Base-by-base conservation (phyloP, 148 eudicot genomes). In the Drosera capensis region DNA sequence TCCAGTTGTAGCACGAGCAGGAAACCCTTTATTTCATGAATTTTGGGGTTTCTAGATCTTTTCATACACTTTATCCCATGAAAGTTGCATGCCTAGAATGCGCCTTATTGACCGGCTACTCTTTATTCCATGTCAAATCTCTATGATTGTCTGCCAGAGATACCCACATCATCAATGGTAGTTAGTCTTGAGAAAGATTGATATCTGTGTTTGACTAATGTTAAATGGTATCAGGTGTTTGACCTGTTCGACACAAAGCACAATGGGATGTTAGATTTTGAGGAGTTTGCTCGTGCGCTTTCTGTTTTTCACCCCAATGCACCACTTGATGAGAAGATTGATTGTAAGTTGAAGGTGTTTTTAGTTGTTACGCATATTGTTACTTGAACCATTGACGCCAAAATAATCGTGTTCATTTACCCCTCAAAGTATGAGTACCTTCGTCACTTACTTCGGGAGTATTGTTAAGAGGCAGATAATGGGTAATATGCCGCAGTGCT, bases 301-400 rank as follows among this genome's bases (percentile, higher is more conserved):
- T 54, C 66, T 37, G 57, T 79, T 17, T 79, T 74, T 50, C 86
- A 79, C 45, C 86, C 86, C 2, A 48, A 49, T 66, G 71, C 81
- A 8, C 70, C 70, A 6, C 24, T 46, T 8, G 65, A 59, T 7
- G 64, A 73, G 16, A 78, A 78, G 58, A 64, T 54, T 24, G 50
- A 48, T 15, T 74, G 80, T 66, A 67, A 12, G 52, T 53, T 29
- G 11, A 0, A 37, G 17, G 20, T 18, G 25, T 1, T 23, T 1
- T 12, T 55, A 7, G 28, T 16, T 24, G 30, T 3, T 21, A 0
- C 20, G 9, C 6, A 26, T 18, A 26, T 49, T 44, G 29, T 44
- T 21, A 2, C 28, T 24, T 46, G 31, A 46, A 14, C 9, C 31
- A 28, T 28, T 34, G 38, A 34, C 2, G 20, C 12, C 15, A 21